Base-by-base conservation (phyloP, 345 rosid species). In the Eucalyptus caleyi region DNA sequence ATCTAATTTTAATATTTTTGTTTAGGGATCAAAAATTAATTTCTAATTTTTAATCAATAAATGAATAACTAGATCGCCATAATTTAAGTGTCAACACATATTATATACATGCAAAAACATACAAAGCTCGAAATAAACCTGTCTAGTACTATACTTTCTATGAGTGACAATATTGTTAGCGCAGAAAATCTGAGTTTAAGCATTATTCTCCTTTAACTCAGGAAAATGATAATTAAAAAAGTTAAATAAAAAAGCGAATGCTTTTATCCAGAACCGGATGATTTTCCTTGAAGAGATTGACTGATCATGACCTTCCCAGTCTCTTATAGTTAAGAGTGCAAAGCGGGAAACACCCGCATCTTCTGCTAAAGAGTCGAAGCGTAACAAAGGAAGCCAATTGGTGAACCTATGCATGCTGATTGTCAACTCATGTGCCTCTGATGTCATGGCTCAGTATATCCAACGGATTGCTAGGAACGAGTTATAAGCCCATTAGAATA, bases 1-100 rank as follows among this genome's bases (percentile, higher is more conserved):
- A 53, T 53, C 1, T 7, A 53, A 53, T 53, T 53, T 2, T 53
- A 3, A 53, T 53, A 3, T 53, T 53, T 53, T 7, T 53, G 23
- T 7, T 7, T 18, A 19, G 24, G 9, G 10, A 53, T 53, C 2
- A 19, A 53, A 53, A 53, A 53, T 53, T 7, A 18, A 53, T 53
- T 53, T 9, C 26, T 53, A 19, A 53, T 53, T 53, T 53, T 53
- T 53, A 53, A 1, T 1, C 59, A 53, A 53, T 53, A 53, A 19
- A 53, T 1, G 1, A 53, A 53, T 19, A 2, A 2, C 11, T 3
- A 8, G 26, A 2, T 53, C 1, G 0, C 0, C 59, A 53, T 3
- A 53, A 53, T 53, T 53, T 8, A 53, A 53, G 10, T 53, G 4
- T 53, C 59, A 53, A 53, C 23, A 53, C 54, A 14, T 1, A n/a